Evolutionary conservation across 1,284 basidiomycete species (phyloP), one percentile per base, ranked within the genome.

Genomic region (Athelia sp.): DNA sequence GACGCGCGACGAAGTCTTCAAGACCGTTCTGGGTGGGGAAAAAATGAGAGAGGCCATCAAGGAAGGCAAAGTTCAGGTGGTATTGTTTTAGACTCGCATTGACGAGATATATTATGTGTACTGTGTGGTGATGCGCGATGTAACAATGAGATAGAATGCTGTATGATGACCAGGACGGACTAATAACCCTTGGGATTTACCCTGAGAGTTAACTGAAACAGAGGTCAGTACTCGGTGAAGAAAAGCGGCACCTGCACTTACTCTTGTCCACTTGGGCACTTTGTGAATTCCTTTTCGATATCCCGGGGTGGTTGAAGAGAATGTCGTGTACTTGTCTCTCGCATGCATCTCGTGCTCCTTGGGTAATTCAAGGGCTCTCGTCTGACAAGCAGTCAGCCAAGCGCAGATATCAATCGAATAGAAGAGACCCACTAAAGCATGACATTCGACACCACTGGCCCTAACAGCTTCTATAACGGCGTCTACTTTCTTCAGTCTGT

Each of bases 271-370:
- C 64, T 96, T 95, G 18, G 93, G 93, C 24, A 97, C 90, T 66
- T 97, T 97, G 72, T 99, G 96, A 42, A 98, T 90, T 18, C 90
- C 87, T 65, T 99, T 99, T 45, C 96, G 75, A 70, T 95, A 99
- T 4, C 87, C 87, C 52, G 67, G 72, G 6, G 73, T 73, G 46
- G 81, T 84, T 18, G 81, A 76, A 48, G 81, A 85, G 69, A 95
- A 99, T 17, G 90, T 84, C 0, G 95, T 98, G 73, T 98, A 99
- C 70, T 99, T 99, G 74, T 99, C 95, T 68, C 78, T 78, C 1
- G 93, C 72, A 14, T 73, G 75, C 93, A 95, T 95, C 65, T 93
- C 89, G 54, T 85, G 75, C 65, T 96, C 90, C 63, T 90, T 93
- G 43, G 93, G 93, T 24, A 96, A 72, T 50, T 83, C 76, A 36